A percentile compares a stretch with the other conserved stretches of the same genome.
Conservation (phyloP, 2,329 filamentous ascomycete genomes). For the Thelonectria blattea region DNA sequence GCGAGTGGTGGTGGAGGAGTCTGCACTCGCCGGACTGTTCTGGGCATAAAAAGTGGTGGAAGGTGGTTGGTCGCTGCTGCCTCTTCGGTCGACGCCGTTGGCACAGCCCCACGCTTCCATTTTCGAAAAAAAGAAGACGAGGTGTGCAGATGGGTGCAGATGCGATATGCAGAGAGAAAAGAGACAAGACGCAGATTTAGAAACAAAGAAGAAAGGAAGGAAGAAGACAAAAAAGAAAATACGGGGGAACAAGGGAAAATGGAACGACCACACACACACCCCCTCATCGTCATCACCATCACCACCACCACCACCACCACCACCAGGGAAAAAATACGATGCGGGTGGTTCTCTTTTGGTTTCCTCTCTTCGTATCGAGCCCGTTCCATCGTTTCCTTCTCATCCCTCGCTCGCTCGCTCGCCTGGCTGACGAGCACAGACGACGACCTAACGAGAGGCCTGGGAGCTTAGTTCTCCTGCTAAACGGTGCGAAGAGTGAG, state of each 20-base stretch:
- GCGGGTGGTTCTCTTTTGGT: background rate
- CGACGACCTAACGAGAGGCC: slow-evolving; percentile 3
- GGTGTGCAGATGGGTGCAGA: background rate
- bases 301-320: background rate
- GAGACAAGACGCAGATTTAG: background rate
- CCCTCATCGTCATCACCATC: no score
- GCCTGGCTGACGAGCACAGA: slow-evolving; percentile 7
- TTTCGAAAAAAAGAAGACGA: background rate
- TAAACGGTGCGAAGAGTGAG: slow-evolving; percentile 11
- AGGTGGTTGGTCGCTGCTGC: background rate
- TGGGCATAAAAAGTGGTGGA: background rate
- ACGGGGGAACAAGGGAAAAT: background rate
- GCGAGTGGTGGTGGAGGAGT: slow-evolving; percentile 6
- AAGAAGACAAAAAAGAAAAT: background rate
- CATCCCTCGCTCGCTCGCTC: background rate
- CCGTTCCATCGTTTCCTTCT: background rate
- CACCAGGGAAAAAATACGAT: background rate
- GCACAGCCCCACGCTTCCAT: slow-evolving; percentile 3
- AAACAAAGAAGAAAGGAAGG: background rate
- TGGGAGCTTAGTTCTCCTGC: slow-evolving; percentile 20
- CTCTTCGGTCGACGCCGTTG: slow-evolving; percentile 10
- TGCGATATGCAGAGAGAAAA: background rate
- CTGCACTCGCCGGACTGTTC: no score
- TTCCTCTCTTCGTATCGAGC: background rate
- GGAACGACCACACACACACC: background rate